These are phyloP conservation scores for Potentilla sterilis DNA, from an alignment of 306 rosid genomes.

Conservation along the genomic window DNA sequence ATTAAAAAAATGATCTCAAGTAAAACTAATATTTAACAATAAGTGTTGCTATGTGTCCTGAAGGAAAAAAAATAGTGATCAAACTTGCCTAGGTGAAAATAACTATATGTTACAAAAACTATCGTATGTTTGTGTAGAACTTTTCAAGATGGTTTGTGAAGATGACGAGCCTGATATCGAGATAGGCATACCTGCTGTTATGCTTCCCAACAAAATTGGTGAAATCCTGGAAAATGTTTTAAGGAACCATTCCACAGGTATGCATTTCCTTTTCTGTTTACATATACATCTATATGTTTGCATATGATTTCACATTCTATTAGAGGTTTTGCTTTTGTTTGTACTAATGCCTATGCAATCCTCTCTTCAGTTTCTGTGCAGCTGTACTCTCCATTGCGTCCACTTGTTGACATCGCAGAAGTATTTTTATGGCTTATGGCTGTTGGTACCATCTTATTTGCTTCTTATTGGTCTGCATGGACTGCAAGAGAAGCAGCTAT, in stretches of 20 bases:
- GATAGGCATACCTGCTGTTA: conserved; percentile 86
- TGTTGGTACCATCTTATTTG: conserved; percentile 88
- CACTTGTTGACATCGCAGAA: conserved; percentile 94
- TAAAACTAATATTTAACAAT: conserved; percentile 8
- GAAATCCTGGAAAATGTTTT: conserved; percentile 54
- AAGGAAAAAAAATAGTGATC: background rate
- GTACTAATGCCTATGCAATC: conserved; percentile 16
- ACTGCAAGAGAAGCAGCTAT: conserved; percentile 82
- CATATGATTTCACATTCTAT: background rate
- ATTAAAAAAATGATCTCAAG: background rate
- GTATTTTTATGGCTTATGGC: conserved; percentile 99
- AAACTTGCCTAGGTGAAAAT: background rate
- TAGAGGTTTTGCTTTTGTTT: conserved; percentile 22
- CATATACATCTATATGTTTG: background rate
- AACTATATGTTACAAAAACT: background rate
- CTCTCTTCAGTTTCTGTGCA: conserved; percentile 74
- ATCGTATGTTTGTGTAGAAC: conserved; percentile 48
- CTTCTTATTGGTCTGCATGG: conserved; percentile 99
- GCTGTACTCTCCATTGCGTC: conserved; percentile 93
- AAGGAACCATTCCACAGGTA: conserved; percentile 57
- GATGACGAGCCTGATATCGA: conserved; percentile 62
- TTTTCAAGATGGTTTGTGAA: conserved; percentile 98
- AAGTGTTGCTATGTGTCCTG: background rate
- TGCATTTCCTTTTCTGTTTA: conserved; percentile 19
- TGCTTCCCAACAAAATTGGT: conserved; percentile 96